Evolutionary conservation across 371 early-diverging fungal species (phyloP).

Genomic region (Actinomucor elegans): DNA sequence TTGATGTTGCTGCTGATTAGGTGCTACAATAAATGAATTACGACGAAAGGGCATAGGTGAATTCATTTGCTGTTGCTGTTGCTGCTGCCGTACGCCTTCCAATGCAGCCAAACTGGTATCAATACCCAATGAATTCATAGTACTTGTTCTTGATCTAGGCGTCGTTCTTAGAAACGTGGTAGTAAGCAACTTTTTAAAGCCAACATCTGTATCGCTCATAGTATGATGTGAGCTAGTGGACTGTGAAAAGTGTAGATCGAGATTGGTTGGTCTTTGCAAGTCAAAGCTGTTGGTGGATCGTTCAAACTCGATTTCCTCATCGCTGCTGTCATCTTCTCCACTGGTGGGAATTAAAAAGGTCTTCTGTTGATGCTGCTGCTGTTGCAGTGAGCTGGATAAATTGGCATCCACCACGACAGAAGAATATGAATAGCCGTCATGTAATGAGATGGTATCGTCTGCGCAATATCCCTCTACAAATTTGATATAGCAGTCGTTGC

Average conservation of each 20-base stretch:
- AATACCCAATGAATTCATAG: constrained; percentile 36
- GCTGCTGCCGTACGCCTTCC: constrained; percentile 15
- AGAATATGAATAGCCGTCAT: constrained; percentile 16
- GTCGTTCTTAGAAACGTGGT: constrained; percentile 33
- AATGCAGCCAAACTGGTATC: constrained; percentile 28
- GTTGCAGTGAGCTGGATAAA: constrained; percentile 2
- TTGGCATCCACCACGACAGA: constrained; percentile 4
- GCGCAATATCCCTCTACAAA: constrained; percentile 7
- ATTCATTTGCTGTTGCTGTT: constrained; percentile 12
- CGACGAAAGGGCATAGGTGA: constrained; percentile 48
- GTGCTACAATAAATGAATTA: constrained; percentile 20
- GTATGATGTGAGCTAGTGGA: constrained; percentile 22
- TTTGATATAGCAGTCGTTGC: constrained; percentile 24
- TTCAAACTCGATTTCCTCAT: constrained; percentile 19
- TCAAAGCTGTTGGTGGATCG: constrained; percentile 19
- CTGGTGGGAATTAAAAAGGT: constrained; percentile 9
- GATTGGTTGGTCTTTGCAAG: constrained; percentile 17
- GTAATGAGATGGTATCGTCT: constrained; percentile 17
- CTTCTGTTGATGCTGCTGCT: constrained; percentile 12
- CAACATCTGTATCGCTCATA: constrained; percentile 16
- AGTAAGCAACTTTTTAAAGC: constrained; percentile 34
- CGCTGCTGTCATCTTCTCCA: constrained; percentile 16
- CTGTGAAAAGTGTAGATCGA: constrained; percentile 21
- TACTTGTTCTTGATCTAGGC: constrained; percentile 60
- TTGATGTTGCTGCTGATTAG: not conserved